These are phyloP conservation scores for Aspergillus leporis DNA, from an alignment of 495 filamentous ascomycete species.

Conservation along the genomic window DNA sequence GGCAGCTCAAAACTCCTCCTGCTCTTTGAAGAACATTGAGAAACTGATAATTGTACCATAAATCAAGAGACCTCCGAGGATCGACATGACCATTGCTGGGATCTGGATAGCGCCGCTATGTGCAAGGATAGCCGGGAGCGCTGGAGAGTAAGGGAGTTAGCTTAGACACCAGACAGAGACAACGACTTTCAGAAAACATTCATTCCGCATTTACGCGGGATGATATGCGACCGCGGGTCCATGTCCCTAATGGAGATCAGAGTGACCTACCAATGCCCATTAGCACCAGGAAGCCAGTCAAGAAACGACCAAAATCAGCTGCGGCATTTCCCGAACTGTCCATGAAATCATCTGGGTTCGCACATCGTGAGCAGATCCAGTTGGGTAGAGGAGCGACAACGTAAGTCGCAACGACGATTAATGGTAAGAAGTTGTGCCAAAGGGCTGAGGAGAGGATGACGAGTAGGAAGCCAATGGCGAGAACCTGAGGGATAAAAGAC, in stretches of 20 bases:
- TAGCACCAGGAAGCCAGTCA: conserved; percentile 94
- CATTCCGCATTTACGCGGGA: not conserved
- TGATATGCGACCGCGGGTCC: not conserved
- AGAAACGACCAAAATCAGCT: conserved; percentile 89
- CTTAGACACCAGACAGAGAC: not conserved
- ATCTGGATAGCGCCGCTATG: conserved; percentile 77
- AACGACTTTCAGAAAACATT: not conserved
- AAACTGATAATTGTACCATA: conserved; percentile 98
- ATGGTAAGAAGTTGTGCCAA: conserved; percentile 86
- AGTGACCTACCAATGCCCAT: conserved; percentile 90
- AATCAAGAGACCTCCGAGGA: conserved; percentile 87
- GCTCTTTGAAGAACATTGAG: conserved; percentile 95
- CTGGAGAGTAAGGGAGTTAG: conserved; percentile 48
- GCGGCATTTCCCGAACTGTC: conserved; percentile 77
- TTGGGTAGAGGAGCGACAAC: conserved; percentile 91
- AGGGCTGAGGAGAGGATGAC: conserved; percentile 97
- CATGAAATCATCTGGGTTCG: conserved; percentile 96
- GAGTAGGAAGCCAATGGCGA: conserved; percentile 98
- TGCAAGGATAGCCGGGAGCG: conserved; percentile 86
- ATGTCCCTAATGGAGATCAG: not conserved
- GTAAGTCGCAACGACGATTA: conserved; percentile 95
- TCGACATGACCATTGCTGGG: conserved; percentile 94
- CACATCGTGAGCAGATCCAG: conserved; percentile 85
- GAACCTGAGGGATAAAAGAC: conserved; percentile 56
- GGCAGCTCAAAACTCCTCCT: conserved; percentile 73